Evolutionary conservation across 2,329 filamentous ascomycete genomes (phyloP), one percentile per base, ranked within the genome.

Genomic region (Colletotrichum filicis): DNA sequence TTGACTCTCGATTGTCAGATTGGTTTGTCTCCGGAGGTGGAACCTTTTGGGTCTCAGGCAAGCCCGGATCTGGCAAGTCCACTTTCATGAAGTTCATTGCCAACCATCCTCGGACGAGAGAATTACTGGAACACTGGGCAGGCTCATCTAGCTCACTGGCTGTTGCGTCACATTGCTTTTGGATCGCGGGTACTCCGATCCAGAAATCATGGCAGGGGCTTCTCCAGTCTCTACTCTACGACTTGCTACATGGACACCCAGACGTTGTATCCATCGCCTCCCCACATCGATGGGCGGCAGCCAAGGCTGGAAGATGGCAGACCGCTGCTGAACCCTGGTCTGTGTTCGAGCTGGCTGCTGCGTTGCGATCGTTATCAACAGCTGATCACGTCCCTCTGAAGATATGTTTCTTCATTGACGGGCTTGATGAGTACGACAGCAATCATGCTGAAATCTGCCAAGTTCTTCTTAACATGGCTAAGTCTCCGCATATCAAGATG

Each of bases 161-260:
- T 19, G 6, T 46, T n/a, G 42, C 42, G 7, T 16, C 42, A n/a
- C 42, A 46, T n/a, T 46, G 42, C 4, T 46, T 46, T 74, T 86
- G 84, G 79, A 82, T 80, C 62, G 78, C 81, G 0, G 84, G 85
- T 0, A 81, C 78, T 4, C 59, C 74, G 2, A 78, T 84, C 56
- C 83, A 87, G 62, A 84, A 81, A 68, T 84, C 83, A 0, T 79
- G 81, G 26, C 76, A 81, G 42, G 85, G 85, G 0, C 79, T 87
- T 2, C 75, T 85, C 2, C 80, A 69, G 46, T 69, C 74, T 5
- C 53, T 76, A 32, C 60, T 76, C 14, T 73, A 68, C 16, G 64
- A 74, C 26, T 58, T 73, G 1, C 57, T 76, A 5, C 22, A 46
- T n/a, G 42, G 16, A 46, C 42, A 46, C 19, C 16, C 42, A n/a